Evolutionary conservation across 257 asterid genomes (phyloP).

Genomic region (Nicotiana knightiana): DNA sequence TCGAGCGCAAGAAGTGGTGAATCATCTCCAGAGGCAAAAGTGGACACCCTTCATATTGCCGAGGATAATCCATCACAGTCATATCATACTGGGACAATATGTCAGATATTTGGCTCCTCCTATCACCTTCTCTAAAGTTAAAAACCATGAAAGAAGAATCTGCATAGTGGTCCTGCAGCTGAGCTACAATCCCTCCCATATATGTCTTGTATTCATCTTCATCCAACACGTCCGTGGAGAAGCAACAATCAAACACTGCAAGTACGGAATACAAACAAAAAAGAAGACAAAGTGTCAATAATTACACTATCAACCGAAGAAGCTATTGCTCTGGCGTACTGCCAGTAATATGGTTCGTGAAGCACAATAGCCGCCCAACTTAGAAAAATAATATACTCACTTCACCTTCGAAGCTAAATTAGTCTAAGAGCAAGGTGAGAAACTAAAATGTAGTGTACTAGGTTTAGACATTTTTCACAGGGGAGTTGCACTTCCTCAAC

Average conservation of each 20-base stretch:
- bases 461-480: background rate
- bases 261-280: conserved; percentile 10
- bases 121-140: conserved; percentile 87
- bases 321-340: background rate
- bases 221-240: conserved; percentile 82
- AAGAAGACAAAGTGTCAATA: conserved; percentile 9
- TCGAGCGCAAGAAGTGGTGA: conserved; percentile 90
- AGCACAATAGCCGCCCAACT: background rate
- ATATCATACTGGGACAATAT: conserved; percentile 86
- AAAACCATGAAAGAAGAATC: conserved; percentile 99
- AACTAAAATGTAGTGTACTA: background rate
- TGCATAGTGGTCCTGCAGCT: conserved; percentile 93
- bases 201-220: conserved; percentile 87
- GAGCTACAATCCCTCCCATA: conserved; percentile 92
- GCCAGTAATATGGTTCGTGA: background rate
- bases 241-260: conserved; percentile 98
- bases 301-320: background rate
- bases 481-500: background rate
- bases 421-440: background rate
- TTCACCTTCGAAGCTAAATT: background rate
- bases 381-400: background rate
- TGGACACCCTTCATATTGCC: conserved; percentile 89
- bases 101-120: conserved; percentile 85
- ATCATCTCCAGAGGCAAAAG: conserved; percentile 91
- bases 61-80: conserved; percentile 99